Base-by-base conservation (phyloP, 2,329 filamentous ascomycete species). In the Beauveria pseudobassiana region DNA sequence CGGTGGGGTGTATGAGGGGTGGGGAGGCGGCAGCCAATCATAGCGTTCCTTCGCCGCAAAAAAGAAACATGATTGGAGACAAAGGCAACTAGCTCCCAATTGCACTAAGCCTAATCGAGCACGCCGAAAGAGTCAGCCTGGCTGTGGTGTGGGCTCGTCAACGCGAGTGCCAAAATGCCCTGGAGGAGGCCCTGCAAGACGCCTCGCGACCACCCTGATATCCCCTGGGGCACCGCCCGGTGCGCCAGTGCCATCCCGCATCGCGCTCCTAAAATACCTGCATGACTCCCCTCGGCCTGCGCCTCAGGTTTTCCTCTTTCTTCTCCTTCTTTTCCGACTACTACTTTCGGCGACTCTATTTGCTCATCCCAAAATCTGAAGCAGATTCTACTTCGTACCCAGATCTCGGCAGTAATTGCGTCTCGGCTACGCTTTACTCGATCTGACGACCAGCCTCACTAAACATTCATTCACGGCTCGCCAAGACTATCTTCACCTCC, bases 101-200 rank as follows among this genome's bases (percentile, higher is more conserved):
- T 3, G 55, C 72, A 69, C 75, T 75, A 75, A 64, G 43, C 76
- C 75, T 63, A 60, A 69, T 74, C 67, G 68, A 75, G 75, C 75
- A 77, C 75, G 75, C 75, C 75, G 75, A 77, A 76, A 69, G 74
- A 76, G 72, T 75, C 74, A 73, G 71, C 54, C 53, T 61, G 34
- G 34, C 45, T 40, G 18, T 42, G 34, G 16, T 16, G 56, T 59
- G 45, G 56, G 38, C 48, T 59, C 16, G 12, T 34, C 30, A 40
- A 22, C 16, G 24, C 34, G 34, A 16, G 16, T 16, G 14, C 14
- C 34, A 38, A 38, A 38, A 38, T 38, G 34, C 34, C 34, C 14
- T 30, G 57, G 14, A 34, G 24, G 34, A 46, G 16, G 54, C 28
- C 26, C 45, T 40, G 43, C 20, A 12, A 42, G 45, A 50, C 20